phyloP scores from a whole-genome alignment of 371 early-diverging fungal species.

The Blastocladiella emersonii region DNA sequence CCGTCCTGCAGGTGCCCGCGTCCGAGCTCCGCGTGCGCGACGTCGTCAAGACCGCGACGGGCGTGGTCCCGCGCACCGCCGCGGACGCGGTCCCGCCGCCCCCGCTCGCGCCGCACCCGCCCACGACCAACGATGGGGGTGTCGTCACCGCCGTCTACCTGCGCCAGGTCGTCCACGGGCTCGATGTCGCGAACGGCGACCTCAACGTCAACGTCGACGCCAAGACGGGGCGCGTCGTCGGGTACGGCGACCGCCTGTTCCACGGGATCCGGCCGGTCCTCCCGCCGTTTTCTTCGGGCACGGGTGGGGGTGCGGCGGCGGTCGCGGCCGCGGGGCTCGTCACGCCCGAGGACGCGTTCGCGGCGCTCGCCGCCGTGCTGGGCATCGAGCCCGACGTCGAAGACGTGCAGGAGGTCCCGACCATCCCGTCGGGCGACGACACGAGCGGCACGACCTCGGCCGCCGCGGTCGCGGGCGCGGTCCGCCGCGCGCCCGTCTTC shows the following conservation, averaged over 20 bases:
- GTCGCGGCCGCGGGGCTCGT: background rate
- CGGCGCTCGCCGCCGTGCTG: background rate
- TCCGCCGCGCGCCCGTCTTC: no score
- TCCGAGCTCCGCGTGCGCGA: no score
- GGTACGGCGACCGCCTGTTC: constrained; percentile 57
- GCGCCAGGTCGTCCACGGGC: constrained; percentile 52
- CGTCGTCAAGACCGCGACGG: no score
- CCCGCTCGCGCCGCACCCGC: no score
- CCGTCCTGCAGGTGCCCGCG: no score
- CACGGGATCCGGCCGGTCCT: constrained; percentile 9
- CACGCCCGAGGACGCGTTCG: background rate
- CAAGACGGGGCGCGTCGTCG: constrained; percentile 45
- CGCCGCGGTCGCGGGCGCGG: no score
- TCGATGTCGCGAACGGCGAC: constrained; percentile 64
- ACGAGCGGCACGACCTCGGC: background rate
- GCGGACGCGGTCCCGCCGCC: no score
- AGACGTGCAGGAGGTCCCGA: background rate
- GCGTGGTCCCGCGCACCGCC: no score
- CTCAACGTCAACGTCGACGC: constrained; percentile 72
- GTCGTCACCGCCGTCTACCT: constrained; percentile 53
- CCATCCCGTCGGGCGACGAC: no score
- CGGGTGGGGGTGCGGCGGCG: no score
- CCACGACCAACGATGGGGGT: constrained; percentile 52
- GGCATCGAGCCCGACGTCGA: background rate
- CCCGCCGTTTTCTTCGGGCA: background rate